Evolutionary conservation across 2,329 filamentous ascomycete species (phyloP).

Genomic region (Monilinia fructigena): DNA sequence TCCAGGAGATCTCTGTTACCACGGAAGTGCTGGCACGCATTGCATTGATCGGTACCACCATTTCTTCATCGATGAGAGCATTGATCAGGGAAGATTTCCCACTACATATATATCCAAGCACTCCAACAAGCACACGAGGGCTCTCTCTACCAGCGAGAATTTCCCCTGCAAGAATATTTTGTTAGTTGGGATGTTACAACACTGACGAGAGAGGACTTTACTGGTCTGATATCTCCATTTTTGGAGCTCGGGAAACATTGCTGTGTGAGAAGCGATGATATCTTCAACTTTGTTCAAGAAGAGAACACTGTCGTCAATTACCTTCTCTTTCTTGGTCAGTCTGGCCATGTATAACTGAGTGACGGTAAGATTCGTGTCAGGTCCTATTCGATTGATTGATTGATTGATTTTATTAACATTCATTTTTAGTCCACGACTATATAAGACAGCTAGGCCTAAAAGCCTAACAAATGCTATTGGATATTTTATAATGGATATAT

Average conservation of each 20-base stretch:
- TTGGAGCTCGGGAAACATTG: neutral
- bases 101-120: conserved; percentile 3
- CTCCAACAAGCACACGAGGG: conserved; percentile 10
- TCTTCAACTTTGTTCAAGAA: neutral
- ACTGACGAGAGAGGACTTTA: neutral
- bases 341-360: too few species aligned
- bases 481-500: too few species aligned
- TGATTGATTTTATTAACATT: too few species aligned
- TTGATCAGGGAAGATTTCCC: conserved; percentile 18
- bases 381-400: too few species aligned
- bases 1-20: conserved; percentile 16
- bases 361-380: neutral
- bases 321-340: neutral
- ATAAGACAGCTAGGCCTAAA: too few species aligned
- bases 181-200: neutral
- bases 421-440: too few species aligned
- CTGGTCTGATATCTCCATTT: neutral
- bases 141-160: neutral
- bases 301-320: neutral
- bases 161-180: neutral
- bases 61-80: conserved; percentile 18
- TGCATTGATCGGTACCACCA: neutral
- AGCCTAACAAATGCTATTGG: too few species aligned
- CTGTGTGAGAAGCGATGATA: neutral
- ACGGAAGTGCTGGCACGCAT: conserved; percentile 14